A percentile compares a stretch with the other conserved stretches of the same genome.
These are phyloP conservation scores for Neurospora sp. DNA, from an alignment of 495 filamentous ascomycete genomes.

Conservation along the genomic window DNA sequence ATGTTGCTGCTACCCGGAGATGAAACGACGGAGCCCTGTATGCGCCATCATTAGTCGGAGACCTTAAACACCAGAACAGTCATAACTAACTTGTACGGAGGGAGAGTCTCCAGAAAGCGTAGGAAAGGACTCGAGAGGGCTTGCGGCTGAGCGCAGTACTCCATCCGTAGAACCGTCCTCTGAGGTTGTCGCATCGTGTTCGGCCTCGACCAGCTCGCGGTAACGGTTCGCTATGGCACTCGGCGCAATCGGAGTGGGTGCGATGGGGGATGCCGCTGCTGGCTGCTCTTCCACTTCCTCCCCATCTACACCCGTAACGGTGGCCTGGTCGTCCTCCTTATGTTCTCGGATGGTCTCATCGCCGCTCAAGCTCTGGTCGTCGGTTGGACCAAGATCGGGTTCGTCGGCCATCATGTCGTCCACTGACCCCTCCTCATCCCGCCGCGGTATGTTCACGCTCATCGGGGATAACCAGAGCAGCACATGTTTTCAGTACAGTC, in stretches of 20 bases:
- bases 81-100: slow-evolving; percentile 62
- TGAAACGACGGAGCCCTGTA: slow-evolving; percentile 71
- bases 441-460: slow-evolving; percentile 39
- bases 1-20: slow-evolving; percentile 64
- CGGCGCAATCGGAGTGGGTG: slow-evolving; percentile 13
- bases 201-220: slow-evolving; percentile 29
- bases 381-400: slow-evolving; percentile 25
- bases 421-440: slow-evolving; percentile 33
- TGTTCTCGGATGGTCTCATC: slow-evolving; percentile 36
- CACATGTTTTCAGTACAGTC: slow-evolving; percentile 26
- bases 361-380: slow-evolving; percentile 21
- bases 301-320: slow-evolving; percentile 6
- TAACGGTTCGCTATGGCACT: slow-evolving; percentile 37
- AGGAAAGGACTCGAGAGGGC: slow-evolving; percentile 40
- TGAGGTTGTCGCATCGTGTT: slow-evolving; percentile 22
- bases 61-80: not conserved
- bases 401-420: slow-evolving; percentile 30
- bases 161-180: slow-evolving; percentile 37
- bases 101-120: slow-evolving; percentile 85
- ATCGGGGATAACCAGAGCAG: slow-evolving; percentile 28
- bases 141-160: slow-evolving; percentile 29
- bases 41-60: slow-evolving; percentile 16
- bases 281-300: slow-evolving; percentile 23
- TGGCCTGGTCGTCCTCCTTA: slow-evolving; percentile 29
- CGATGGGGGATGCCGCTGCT: slow-evolving; percentile 13